Base-by-base conservation (phyloP, 2,329 filamentous ascomycete genomes). In the Colletotrichum nymphaeae region DNA sequence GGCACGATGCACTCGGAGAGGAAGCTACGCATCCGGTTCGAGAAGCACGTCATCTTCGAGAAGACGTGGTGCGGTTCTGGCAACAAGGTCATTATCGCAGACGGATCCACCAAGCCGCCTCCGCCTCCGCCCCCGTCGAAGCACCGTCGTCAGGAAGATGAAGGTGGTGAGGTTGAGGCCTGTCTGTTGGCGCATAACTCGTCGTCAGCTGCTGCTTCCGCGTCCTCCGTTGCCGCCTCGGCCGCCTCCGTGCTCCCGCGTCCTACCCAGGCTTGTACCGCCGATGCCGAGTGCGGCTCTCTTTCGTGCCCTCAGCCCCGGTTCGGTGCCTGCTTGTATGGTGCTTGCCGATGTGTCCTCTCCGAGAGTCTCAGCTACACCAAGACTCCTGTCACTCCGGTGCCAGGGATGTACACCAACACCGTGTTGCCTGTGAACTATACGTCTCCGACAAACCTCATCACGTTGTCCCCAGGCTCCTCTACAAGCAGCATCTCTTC, bases 1-100 rank as follows among this genome's bases (percentile, higher is more conserved):
- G 42, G 19, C 19, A 49, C 8, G 19, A 19, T 28, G 14, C 26
- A 53, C 7, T n/a, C 26, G 8, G 63, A 58, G 12, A 55, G 57
- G 32, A 69, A 68, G 14, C 26, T 74, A 6, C 42, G 64, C 24
- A 6, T 76, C 7, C 67, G 69, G 16, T 69, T 68, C 42, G 64
- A 76, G 26, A 68, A 70, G 42, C 42, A 67, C 7, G 3, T 70
- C 8, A 59, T 78, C 75, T 88, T 86, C 14, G 69, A 75, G 26
- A 57, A 69, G 26, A 46, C 28, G 9, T 76, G 75, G 75, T 76
- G 75, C 59, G 52, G 72, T 16, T 46, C 49, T 9, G 69, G 69
- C 19, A 22, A 57, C 12, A 46, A 53, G 12, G 19, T 42, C 4
- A 32, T n/a, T 35, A 26, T 56, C 3, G 22, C 32, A 32, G 55